Base-by-base conservation (phyloP, 148 eudicot species). In the Cornus kousa region DNA sequence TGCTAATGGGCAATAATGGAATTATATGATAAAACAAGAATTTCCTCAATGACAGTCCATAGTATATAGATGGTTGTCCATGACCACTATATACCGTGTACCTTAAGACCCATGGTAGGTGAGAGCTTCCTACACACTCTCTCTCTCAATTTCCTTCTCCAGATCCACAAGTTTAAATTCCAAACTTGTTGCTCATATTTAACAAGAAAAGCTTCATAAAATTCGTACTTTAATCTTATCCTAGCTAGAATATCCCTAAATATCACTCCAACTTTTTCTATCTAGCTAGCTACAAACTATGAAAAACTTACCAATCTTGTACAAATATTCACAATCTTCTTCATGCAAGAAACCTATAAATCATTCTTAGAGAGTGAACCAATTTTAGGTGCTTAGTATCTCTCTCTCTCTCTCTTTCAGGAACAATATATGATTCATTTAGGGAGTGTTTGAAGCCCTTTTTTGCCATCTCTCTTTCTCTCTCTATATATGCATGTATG, bases 21-120 rank as follows among this genome's bases (percentile, higher is more conserved):
- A 53, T 53, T 53, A 53, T 53, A 53, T 53, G 59, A 0, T 53
- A 53, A 53, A 53, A 53, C 19, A 20, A 62, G 23, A 20, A 4
- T 62, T 62, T 57, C 62, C 13, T 62, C 23, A 62, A 62, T 62
- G 66, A n/a, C 66, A 20, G 17, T 5, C 66, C 66, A 20, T n/a
- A 7, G 23, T 20, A 62, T 62, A 62, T 62, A 62, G 66, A 62
- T 0, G 48, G 20, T 57, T 13, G 62, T 5, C 19, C 70, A 11
- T 17, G 57, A 64, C 68, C 37, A 35, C 28, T 28, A 35, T 35
- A 35, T 35, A 83, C 46, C 88, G 79, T 88, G 82, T 79, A 75
- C 71, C 16, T 72, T 50, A 88, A 88, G 90, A 76, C 76, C 75
- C 73, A 83, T 79, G 84, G 83, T 88, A 83, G 90, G 88, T 89